phyloP scores from a whole-genome alignment of 306 rosid species.

The Astragalus glycyphyllos region DNA sequence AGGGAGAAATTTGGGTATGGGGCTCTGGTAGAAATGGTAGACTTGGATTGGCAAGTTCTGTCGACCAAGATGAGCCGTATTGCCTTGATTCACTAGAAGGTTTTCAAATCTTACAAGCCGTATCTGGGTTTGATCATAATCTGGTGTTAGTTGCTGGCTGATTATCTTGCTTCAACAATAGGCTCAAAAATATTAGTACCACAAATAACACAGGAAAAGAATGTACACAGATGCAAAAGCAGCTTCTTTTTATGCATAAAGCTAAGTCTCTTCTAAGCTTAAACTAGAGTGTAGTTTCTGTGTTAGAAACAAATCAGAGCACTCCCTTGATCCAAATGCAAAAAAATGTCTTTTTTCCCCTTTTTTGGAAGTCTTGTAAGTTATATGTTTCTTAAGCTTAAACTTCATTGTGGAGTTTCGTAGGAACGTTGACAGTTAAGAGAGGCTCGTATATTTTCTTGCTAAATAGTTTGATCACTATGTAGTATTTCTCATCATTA shows the following conservation, averaged over 20 bases:
- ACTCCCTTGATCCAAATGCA: slow-evolving; percentile 32
- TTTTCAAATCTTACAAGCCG: slow-evolving; percentile 74
- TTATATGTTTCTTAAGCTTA: slow-evolving; percentile 26
- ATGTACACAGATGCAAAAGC: too few species aligned
- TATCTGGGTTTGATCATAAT: slow-evolving; percentile 89
- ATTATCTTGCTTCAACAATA: slow-evolving; percentile 35
- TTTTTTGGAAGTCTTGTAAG: not conserved
- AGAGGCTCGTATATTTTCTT: too few species aligned
- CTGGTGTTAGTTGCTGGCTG: slow-evolving; percentile 69
- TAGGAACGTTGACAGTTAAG: not conserved
- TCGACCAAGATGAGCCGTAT: slow-evolving; percentile 73
- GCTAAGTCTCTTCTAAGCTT: not conserved
- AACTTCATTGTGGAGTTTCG: slow-evolving; percentile 12
- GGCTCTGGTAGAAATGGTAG: slow-evolving; percentile 91
- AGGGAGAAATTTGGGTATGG: slow-evolving; percentile 87
- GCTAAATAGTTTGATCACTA: not conserved
- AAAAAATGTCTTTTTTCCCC: not conserved
- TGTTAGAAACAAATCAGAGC: slow-evolving; percentile 29
- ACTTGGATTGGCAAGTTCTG: slow-evolving; percentile 80
- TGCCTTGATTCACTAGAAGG: slow-evolving; percentile 67
- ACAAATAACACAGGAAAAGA: too few species aligned
- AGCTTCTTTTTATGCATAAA: too few species aligned
- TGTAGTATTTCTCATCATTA: too few species aligned
- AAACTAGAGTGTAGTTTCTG: not conserved
- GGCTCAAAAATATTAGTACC: not conserved